These are phyloP conservation scores for Tulasnella sp. DNA, from an alignment of 768 basidiomycete genomes.

Conservation along the genomic window DNA sequence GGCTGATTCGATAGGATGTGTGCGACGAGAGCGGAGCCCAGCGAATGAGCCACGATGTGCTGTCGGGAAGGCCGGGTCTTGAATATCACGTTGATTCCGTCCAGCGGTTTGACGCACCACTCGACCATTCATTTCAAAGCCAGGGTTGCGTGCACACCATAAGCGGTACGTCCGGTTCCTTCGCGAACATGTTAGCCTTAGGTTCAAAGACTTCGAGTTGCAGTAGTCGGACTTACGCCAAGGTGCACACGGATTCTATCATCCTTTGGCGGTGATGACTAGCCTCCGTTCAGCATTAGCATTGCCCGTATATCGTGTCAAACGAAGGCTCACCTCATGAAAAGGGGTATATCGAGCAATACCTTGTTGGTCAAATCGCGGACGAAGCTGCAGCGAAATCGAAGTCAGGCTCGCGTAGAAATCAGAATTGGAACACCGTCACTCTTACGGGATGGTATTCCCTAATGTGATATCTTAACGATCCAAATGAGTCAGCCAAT, in stretches of 20 bases:
- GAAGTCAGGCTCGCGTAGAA: neutral
- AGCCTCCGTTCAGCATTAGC: neutral
- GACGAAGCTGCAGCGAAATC: slow-evolving; percentile 17
- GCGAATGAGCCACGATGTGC: slow-evolving; percentile 34
- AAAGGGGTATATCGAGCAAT: slow-evolving; percentile 32
- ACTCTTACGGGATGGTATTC: slow-evolving; percentile 29
- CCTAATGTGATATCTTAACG: slow-evolving; percentile 30
- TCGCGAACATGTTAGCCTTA: neutral
- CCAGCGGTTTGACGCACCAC: slow-evolving; percentile 20
- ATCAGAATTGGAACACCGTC: neutral
- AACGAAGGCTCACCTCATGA: slow-evolving; percentile 26
- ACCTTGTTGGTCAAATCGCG: slow-evolving; percentile 34
- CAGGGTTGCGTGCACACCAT: slow-evolving; percentile 34
- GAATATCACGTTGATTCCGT: neutral
- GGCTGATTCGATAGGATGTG: slow-evolving; percentile 34
- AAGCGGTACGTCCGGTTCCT: slow-evolving; percentile 31
- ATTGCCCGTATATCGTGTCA: neutral
- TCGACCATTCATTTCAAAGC: slow-evolving; percentile 27
- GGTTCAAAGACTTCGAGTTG: neutral
- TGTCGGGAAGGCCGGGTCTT: neutral
- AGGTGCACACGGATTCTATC: slow-evolving; percentile 29
- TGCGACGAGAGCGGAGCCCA: slow-evolving; percentile 31
- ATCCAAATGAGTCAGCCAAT: neutral
- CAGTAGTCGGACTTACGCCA: neutral
- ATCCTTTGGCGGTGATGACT: slow-evolving; percentile 30